Evolutionary conservation across 805 yeast genomes (phyloP).

Genomic region (Yamadazyma tumulicola): DNA sequence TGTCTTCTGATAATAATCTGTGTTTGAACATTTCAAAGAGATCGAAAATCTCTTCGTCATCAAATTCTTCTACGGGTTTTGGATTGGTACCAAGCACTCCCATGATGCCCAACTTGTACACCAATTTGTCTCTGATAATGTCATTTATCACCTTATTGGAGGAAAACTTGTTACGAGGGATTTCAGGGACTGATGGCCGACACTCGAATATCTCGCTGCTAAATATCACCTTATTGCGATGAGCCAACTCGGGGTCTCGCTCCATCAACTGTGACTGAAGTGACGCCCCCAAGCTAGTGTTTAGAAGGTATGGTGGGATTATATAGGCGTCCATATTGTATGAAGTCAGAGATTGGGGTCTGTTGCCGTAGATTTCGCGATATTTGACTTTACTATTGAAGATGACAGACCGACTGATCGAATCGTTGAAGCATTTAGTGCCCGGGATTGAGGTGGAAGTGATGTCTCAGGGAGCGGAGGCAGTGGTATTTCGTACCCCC

Average conservation of each 20-base stretch:
- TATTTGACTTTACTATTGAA: background rate
- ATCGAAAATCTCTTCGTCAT: slow-evolving; percentile 29
- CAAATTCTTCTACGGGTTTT: slow-evolving; percentile 16
- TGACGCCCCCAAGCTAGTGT: slow-evolving; percentile 33
- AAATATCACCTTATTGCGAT: slow-evolving; percentile 1
- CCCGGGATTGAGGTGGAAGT: slow-evolving; percentile 49
- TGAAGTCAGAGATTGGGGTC: background rate
- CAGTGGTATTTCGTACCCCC: slow-evolving; percentile 62
- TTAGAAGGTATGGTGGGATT: slow-evolving; percentile 42
- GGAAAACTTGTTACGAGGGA: slow-evolving; percentile 18
- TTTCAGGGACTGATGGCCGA: slow-evolving; percentile 2
- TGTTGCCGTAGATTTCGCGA: slow-evolving; percentile 1
- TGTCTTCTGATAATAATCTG: slow-evolving; percentile 19
- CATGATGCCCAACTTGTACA: slow-evolving; percentile 30
- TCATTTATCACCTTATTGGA: slow-evolving; percentile 28
- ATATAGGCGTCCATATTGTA: slow-evolving; percentile 20
- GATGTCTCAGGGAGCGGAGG: slow-evolving; percentile 90
- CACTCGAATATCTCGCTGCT: slow-evolving; percentile 2
- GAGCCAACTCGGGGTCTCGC: slow-evolving; percentile 3
- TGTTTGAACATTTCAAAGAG: slow-evolving; percentile 29
- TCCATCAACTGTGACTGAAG: slow-evolving; percentile 20
- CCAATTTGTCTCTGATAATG: slow-evolving; percentile 29
- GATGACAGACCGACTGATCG: slow-evolving; percentile 57
- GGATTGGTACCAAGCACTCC: slow-evolving; percentile 37
- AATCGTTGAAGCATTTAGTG: slow-evolving; percentile 39